phyloP scores from a whole-genome alignment of 805 yeast species.

The Sugiyamaella americana region DNA sequence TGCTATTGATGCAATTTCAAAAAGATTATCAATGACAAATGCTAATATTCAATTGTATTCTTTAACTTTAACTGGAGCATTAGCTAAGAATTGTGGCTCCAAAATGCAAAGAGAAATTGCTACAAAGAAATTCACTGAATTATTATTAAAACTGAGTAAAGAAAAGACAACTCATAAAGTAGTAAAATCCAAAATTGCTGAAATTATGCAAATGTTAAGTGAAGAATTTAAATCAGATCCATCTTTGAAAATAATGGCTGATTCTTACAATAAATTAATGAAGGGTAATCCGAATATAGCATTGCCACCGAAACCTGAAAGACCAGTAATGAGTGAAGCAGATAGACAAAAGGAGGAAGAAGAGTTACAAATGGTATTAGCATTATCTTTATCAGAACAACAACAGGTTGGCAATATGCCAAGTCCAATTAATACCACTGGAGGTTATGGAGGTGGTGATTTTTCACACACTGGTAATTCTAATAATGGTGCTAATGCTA shows the following conservation, averaged over 20 bases:
- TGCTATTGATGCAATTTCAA: slow-evolving; percentile 42
- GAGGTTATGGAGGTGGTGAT: slow-evolving; percentile 17
- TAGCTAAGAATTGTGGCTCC: slow-evolving; percentile 76
- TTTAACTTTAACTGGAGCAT: slow-evolving; percentile 45
- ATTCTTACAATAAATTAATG: slow-evolving; percentile 48
- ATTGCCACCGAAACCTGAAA: slow-evolving; percentile 55
- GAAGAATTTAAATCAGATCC: slow-evolving; percentile 67
- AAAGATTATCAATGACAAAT: slow-evolving; percentile 45
- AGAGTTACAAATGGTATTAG: slow-evolving; percentile 70
- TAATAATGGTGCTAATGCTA: slow-evolving; percentile 12
- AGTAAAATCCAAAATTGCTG: slow-evolving; percentile 60
- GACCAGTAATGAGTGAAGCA: slow-evolving; percentile 41
- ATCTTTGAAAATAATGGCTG: slow-evolving; percentile 62
- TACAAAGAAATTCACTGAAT: slow-evolving; percentile 45
- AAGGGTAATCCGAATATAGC: slow-evolving; percentile 36
- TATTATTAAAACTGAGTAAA: slow-evolving; percentile 44
- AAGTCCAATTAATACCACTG: slow-evolving; percentile 17
- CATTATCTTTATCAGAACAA: slow-evolving; percentile 60
- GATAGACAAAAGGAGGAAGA: slow-evolving; percentile 63
- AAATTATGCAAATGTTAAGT: slow-evolving; percentile 61
- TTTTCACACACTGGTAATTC: slow-evolving; percentile 16
- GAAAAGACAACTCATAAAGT: slow-evolving; percentile 55
- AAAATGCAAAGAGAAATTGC: slow-evolving; percentile 59
- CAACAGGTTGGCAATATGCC: not conserved
- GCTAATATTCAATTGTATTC: slow-evolving; percentile 64